Base-by-base conservation (phyloP, 2,329 filamentous ascomycete species). In the Ceratocystis variospora region DNA sequence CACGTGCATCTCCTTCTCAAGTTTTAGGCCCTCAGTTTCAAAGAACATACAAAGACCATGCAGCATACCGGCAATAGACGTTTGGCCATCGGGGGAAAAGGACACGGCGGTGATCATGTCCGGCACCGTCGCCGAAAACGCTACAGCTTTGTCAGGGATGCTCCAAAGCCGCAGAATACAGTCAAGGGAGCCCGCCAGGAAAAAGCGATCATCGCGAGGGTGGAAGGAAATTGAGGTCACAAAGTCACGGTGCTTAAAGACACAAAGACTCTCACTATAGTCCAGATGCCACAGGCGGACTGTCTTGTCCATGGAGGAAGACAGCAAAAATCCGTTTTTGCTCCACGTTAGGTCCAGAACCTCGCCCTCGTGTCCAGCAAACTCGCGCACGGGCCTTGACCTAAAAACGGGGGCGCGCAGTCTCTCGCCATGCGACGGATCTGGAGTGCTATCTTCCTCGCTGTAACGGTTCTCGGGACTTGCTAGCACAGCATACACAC, bases 271-370 rank as follows among this genome's bases (percentile, higher is more conserved):
- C 72, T 97, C 92, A 2, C 81, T 76, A 64, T 93, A 82, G 73
- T 84, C 93, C 69, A 94, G 81, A 75, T 99, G 94, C 93, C 94
- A 99, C 61, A 99, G 76, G 15, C 90, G 84, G 12, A 99, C 94
- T 0, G 92, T 96, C 78, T 96, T 96, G 74, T 99, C 94, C 91
- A 97, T 96, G 0, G 92, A 96, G 0, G 92, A 95, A 2, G 93
- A 96, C 17, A 99, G 80, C 33, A 99, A 76, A 71, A 99, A 99
- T 74, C 96, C 96, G 76, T 99, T 99, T 80, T 97, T 99, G 78
- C 93, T 97, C 94, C 94, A 99, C 74, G 90, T 96, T 68, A 99
- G 75, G 73, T 96, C 93, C 70, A 99, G 77, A 5, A 99, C 85
- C 70, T 95, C 92, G 17, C 88, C 87, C 0, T 84, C 87, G 73